These are phyloP conservation scores for Penicillium janthinellum DNA, from an alignment of 2,329 filamentous ascomycete genomes.

Conservation along the genomic window DNA sequence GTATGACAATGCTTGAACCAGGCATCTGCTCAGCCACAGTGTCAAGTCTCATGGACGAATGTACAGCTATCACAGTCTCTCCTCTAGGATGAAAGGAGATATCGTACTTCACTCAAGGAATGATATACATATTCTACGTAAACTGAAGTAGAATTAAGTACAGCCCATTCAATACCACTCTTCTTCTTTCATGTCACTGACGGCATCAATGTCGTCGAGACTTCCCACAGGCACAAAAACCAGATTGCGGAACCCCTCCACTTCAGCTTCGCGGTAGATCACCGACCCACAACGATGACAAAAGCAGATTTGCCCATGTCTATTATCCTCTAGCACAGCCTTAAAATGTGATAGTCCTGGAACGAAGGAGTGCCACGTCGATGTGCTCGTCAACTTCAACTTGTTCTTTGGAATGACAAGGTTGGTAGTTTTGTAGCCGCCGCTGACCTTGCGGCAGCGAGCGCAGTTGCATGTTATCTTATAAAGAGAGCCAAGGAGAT, in stretches of 20 bases:
- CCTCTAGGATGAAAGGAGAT: too few species aligned
- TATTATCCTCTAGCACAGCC: background rate
- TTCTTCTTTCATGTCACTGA: background rate
- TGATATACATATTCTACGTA: too few species aligned
- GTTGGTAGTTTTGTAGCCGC: constrained; percentile 1
- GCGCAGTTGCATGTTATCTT: constrained; percentile 8
- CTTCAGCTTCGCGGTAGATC: constrained; percentile 7
- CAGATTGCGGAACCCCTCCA: background rate
- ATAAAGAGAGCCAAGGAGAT: background rate
- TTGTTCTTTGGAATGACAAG: background rate
- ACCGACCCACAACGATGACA: constrained; percentile 5
- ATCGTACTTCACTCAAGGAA: too few species aligned
- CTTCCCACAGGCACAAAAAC: constrained; percentile 4
- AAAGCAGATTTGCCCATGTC: constrained; percentile 4
- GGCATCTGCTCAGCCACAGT: too few species aligned
- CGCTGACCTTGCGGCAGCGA: constrained; percentile 6
- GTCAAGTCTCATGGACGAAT: too few species aligned
- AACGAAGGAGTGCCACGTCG: background rate
- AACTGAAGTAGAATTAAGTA: too few species aligned
- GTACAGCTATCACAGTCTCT: too few species aligned
- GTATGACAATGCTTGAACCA: too few species aligned
- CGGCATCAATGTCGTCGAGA: constrained; percentile 3
- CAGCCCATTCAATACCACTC: background rate
- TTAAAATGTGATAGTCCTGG: background rate
- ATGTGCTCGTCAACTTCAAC: background rate